Conservation (phyloP, 768 basidiomycete species). For the Termitomyces sp. region DNA sequence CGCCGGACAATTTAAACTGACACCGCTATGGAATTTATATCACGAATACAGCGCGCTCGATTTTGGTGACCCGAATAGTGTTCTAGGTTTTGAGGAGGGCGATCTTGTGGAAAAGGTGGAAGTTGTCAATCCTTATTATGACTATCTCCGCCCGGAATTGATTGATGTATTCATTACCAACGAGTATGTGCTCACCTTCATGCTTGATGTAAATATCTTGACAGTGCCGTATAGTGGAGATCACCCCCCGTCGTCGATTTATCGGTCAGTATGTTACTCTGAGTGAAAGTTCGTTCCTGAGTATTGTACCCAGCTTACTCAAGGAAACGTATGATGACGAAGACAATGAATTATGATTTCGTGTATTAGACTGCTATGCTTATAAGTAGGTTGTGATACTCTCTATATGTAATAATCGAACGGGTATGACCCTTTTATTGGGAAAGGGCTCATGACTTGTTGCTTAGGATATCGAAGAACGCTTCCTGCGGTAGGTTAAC, state of each 20-base stretch:
- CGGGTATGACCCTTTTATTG: neutral
- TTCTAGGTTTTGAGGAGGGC: slow-evolving; percentile 75
- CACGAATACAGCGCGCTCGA: slow-evolving; percentile 84
- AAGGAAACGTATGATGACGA: slow-evolving; percentile 97
- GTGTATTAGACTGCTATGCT: slow-evolving; percentile 15
- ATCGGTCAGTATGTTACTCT: slow-evolving; percentile 49
- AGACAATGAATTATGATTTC: slow-evolving; percentile 71
- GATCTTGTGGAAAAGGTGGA: slow-evolving; percentile 84
- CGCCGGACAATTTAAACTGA: slow-evolving; percentile 95
- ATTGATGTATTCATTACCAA: slow-evolving; percentile 96
- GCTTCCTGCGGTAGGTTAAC: slow-evolving; percentile 95
- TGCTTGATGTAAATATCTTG: slow-evolving; percentile 1
- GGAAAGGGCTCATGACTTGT: slow-evolving; percentile 31
- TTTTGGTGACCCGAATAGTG: slow-evolving; percentile 63
- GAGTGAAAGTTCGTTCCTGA: slow-evolving; percentile 2
- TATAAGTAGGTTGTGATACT: slow-evolving; percentile 22
- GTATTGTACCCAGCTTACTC: slow-evolving; percentile 53
- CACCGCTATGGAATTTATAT: slow-evolving; percentile 86
- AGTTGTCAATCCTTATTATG: slow-evolving; percentile 94
- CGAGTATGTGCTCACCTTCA: slow-evolving; percentile 63
- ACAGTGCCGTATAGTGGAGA: slow-evolving; percentile 63
- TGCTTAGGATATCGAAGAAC: slow-evolving; percentile 86
- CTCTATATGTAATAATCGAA: slow-evolving; percentile 16
- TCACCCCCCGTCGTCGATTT: slow-evolving; percentile 93
- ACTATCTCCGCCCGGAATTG: slow-evolving; percentile 90